A percentile compares a stretch with the other conserved stretches of the same genome.
phyloP scores from a whole-genome alignment of 768 basidiomycete genomes.

The Crepidotus variabilis region DNA sequence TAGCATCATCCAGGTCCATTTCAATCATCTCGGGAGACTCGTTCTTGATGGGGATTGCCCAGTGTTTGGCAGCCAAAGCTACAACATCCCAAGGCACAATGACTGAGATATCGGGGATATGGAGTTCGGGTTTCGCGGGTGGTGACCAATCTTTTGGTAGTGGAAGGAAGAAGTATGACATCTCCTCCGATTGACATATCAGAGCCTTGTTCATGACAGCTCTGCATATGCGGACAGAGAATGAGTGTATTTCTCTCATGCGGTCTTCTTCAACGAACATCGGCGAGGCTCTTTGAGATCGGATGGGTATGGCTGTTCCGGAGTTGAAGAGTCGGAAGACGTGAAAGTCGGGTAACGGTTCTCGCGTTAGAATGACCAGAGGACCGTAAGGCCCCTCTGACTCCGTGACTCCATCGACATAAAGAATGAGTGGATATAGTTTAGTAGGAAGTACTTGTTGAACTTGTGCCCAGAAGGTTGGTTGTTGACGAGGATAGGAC shows the following conservation, averaged over 20 bases:
- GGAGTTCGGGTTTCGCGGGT: slow-evolving; percentile 18
- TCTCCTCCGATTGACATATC: slow-evolving; percentile 46
- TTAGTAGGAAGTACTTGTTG: slow-evolving; percentile 17
- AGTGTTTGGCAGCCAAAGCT: slow-evolving; percentile 45
- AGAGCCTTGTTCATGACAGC: slow-evolving; percentile 67
- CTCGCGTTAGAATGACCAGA: slow-evolving; percentile 62
- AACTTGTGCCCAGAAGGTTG: slow-evolving; percentile 65
- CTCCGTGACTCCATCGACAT: slow-evolving; percentile 27
- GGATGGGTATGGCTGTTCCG: slow-evolving; percentile 39
- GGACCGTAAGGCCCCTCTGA: slow-evolving; percentile 45
- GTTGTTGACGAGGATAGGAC: slow-evolving; percentile 52
- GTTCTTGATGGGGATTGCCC: slow-evolving; percentile 44
- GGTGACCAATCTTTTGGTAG: slow-evolving; percentile 37
- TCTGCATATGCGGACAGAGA: slow-evolving; percentile 62
- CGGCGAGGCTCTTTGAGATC: slow-evolving; percentile 43
- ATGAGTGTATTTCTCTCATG: slow-evolving; percentile 47
- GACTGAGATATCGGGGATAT: slow-evolving; percentile 34
- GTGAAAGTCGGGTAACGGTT: slow-evolving; percentile 56
- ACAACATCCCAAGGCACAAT: slow-evolving; percentile 66
- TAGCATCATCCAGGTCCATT: slow-evolving; percentile 52
- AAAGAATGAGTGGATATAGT: slow-evolving; percentile 60
- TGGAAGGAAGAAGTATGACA: slow-evolving; percentile 69
- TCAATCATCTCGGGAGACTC: slow-evolving; percentile 32
- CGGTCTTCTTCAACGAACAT: slow-evolving; percentile 44
- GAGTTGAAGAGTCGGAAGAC: slow-evolving; percentile 59